These are phyloP conservation scores for Lepidium aucheri DNA, from an alignment of 345 rosid species.

Conservation along the genomic window DNA sequence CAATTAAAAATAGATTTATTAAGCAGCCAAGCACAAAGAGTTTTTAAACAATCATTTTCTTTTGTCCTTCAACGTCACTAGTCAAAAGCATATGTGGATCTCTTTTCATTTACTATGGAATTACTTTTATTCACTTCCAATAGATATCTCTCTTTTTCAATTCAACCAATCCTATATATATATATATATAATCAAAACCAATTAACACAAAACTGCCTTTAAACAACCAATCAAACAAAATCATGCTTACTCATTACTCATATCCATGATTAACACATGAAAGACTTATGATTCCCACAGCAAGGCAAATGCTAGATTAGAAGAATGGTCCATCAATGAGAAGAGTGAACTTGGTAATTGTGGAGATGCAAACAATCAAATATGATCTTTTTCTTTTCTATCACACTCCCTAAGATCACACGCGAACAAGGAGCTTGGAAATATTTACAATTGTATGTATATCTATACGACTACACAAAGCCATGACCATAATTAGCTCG, in stretches of 20 bases:
- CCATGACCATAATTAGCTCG: not conserved
- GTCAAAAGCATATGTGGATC: not conserved
- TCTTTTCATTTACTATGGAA: not conserved
- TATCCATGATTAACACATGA: not conserved
- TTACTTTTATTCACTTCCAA: conserved; percentile 2
- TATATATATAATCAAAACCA: not conserved
- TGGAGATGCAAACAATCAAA: not conserved
- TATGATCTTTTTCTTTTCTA: not conserved
- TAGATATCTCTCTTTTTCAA: not conserved
- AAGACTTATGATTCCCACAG: not conserved
- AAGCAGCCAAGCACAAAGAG: not conserved
- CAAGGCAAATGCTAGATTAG: not conserved
- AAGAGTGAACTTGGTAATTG: not conserved
- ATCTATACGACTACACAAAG: not conserved
- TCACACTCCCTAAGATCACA: not conserved
- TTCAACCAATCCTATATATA: not conserved
- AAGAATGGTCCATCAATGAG: not conserved
- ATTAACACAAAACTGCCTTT: not conserved
- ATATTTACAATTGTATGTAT: conserved; percentile 18
- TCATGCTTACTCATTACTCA: not conserved
- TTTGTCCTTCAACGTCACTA: not conserved
- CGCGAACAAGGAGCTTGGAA: not conserved
- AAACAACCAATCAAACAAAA: too few species aligned
- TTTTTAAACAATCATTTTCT: not conserved
- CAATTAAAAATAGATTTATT: too few species aligned